Evolutionary conservation across 2,329 filamentous ascomycete species (phyloP), one percentile per base, ranked within the genome.

Genomic region (Verticillium albo-atrum): DNA sequence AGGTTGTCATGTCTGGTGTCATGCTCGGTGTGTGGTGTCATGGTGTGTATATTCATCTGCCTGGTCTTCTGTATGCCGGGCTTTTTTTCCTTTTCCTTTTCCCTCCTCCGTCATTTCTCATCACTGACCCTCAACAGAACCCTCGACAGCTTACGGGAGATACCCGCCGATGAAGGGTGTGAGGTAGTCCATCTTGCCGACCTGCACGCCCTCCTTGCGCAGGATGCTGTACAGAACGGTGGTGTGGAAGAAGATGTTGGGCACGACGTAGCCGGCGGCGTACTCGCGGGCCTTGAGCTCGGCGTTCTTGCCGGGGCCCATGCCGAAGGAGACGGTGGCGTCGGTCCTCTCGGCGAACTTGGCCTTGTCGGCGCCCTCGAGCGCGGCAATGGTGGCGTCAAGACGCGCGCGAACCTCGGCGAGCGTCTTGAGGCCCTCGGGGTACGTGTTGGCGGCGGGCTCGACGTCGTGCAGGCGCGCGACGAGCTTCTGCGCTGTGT

Each of bases 221-320:
- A 89, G 67, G 58, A 90, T 84, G 25, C 71, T 76, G 73, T 90
- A 90, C 10, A 83, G 77, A 14, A 79, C 86, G 3, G 71, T 78
- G 15, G 83, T 64, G 68, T 90, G 88, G 72, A 90, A 90, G 74
- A 79, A 88, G 65, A 88, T 71, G 67, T 89, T 88, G 25, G 87
- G 85, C 51, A 86, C 58, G 4, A 72, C 77, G 69, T 79, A 84
- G 3, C 72, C 72, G 47, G 72, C 67, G 25, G 83, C 67, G 67
- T 84, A 89, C 2, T 74, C 70, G 53, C 64, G 30, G 54, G 64
- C 68, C 35, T 64, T 60, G 55, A 74, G 57, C 47, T 67, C 37
- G 32, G 60, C 67, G n/a, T 56, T 62, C 61, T 68, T 71, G 35
- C 63, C 62, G 20, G 68, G 64, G 2, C 74, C 74, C 6, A 76